Evolutionary conservation across 225 moss, liverwort and hornwort genomes (phyloP), one percentile per base, ranked within the genome.

Genomic region (Pseudoscleropodium purum): DNA sequence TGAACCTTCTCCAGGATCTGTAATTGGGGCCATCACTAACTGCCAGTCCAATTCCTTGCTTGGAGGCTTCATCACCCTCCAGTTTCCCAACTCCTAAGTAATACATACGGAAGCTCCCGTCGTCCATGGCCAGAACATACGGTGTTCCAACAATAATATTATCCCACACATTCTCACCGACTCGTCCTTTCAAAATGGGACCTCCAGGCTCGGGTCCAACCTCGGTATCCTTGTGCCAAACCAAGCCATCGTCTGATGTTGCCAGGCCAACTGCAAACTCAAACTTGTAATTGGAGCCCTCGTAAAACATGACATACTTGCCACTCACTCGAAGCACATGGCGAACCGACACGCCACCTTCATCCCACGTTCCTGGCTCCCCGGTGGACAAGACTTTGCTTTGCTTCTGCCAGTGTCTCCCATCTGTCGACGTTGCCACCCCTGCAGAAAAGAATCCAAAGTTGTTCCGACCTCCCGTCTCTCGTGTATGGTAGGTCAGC

Each of bases 61-160:
- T 91, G 5, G 90, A 89, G 33, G 82, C 89, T 52, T 89, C 93
- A 49, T 92, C 90, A 51, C 95, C 95, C 45, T 91, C 91, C 82
- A 93, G 23, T 89, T 93, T 95, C 49, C 94, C 93, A 12, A 93
- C 91, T 37, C 93, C 95, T 59, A 94, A 70, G 75, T 95, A 94
- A 83, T 94, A 93, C 90, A 95, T 89, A 30, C 93, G 88, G 59
- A 94, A 92, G 87, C 95, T 95, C 33, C 95, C 94, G 41, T 94
- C 92, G 29, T 80, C 84, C 92, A 91, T 85, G 14, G 90, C 90
- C 86, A 95, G n/a, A 56, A 92, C 92, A 66, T 95, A 93, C 39
- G 92, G 94, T 49, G 93, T 87, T 72, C 93, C 95, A 29, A 93
- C 94, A 16, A 93, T 90, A 12, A 91, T 16, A 66, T 95, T 94